Evolutionary conservation across 2,329 filamentous ascomycete species (phyloP), one percentile per base, ranked within the genome.

Genomic region (Aureobasidium sp.): DNA sequence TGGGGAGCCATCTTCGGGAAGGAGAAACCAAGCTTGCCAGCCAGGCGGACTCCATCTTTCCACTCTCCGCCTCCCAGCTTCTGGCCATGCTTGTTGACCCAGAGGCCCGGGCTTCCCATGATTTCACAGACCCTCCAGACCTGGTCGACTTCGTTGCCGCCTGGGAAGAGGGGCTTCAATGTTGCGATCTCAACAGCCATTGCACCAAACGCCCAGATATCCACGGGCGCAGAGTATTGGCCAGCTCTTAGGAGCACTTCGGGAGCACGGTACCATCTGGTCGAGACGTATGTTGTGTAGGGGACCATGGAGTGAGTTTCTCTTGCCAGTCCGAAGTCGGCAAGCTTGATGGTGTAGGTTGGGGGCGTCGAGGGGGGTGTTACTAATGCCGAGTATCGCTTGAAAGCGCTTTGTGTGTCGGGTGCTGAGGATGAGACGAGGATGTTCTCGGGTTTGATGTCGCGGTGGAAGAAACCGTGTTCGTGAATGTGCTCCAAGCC

Each of bases 1-100:
- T 97, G 94, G 54, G 94, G 94, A 27, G 94, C 93, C 94, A 99
- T 97, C 85, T 87, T 97, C 63, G 94, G 94, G 77, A 99, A 99
- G 0, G 94, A 97, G 75, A 99, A 99, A 61, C 94, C 94, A 65
- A 99, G 83, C 80, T 97, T 97, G 68, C 94, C 91, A 61, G 94
- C 94, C 63, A 99, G 80, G 64, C 91, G 85, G 49, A 91, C 91
- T 61, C 94, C 94, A 62, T 99, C 94, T 70, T 91, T 91, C 94
- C 94, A 99, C 68, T 99, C 94, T 70, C 94, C 94, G 70, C 94
- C 94, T 61, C 94, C 94, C 32, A 99, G 90, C 66, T 87, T 89
- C 30, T 82, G 81, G 27, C 92, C 92, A 5, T 89, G 81, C 76
- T 97, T 97, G 80, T 90, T 96, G 73, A 96, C 94, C 94, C 94